phyloP scores from a whole-genome alignment of 148 eudicot species.

The Fagopyrum esculentum region DNA sequence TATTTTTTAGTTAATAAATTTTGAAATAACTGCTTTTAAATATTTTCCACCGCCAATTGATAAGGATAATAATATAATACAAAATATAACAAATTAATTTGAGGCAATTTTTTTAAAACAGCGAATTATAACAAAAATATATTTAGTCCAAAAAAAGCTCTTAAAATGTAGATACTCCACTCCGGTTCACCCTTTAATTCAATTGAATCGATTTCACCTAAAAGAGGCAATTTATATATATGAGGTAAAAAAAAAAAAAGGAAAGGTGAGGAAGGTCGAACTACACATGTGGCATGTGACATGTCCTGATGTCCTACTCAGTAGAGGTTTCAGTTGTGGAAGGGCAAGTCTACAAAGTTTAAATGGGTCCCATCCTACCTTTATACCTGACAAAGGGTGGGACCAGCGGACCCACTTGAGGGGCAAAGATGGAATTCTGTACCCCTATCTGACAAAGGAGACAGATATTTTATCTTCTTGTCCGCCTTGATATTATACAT shows the following conservation, averaged over 20 bases:
- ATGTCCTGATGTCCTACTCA: background rate
- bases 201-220: background rate
- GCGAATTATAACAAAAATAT: too few species aligned
- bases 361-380: background rate
- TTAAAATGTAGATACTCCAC: too few species aligned
- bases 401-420: background rate
- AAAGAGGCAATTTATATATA: background rate
- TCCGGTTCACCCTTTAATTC: background rate
- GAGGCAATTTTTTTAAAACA: too few species aligned
- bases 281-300: background rate
- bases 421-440: background rate
- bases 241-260: background rate
- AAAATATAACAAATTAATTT: too few species aligned
- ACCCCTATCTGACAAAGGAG: background rate
- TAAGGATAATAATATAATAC: too few species aligned
- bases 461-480: background rate
- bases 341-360: background rate
- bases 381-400: constrained; percentile 7
- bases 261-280: background rate
- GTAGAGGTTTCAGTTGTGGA: background rate
- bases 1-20: too few species aligned
- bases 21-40: too few species aligned
- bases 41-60: too few species aligned
- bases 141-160: too few species aligned
- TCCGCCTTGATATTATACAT: background rate